Conservation (phyloP, 306 rosid genomes). For the Nissolia schottii region DNA sequence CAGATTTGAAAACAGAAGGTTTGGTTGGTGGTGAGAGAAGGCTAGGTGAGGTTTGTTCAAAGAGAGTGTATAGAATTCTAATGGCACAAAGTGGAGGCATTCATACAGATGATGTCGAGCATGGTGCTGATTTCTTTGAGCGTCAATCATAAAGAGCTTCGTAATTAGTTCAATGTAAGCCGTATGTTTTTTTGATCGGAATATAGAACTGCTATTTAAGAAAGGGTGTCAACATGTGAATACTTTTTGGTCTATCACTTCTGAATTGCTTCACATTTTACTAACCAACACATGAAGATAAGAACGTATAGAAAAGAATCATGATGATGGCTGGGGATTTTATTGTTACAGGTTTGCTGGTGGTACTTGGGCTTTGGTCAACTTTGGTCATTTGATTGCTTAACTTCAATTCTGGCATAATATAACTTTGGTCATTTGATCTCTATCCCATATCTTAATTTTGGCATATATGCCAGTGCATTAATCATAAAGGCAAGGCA, state of each 20-base stretch:
- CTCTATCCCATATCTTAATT: not conserved
- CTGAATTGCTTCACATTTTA: not conserved
- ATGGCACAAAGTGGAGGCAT: slow-evolving; percentile 72
- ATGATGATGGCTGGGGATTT: not conserved
- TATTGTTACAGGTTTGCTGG: not conserved
- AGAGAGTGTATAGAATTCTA: slow-evolving; percentile 79
- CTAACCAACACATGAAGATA: not conserved
- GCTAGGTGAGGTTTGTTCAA: slow-evolving; percentile 85
- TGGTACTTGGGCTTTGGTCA: not conserved
- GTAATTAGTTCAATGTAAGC: not conserved
- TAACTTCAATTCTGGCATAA: no score
- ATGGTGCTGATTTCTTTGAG: slow-evolving; percentile 81
- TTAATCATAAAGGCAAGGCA: no score
- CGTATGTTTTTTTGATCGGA: not conserved
- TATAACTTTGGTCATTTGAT: not conserved
- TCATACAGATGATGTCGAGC: slow-evolving; percentile 81
- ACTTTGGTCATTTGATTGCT: not conserved
- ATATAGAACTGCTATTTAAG: not conserved
- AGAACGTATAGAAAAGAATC: not conserved
- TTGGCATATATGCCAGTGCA: not conserved
- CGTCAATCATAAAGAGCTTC: slow-evolving; percentile 18
- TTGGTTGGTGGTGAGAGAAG: slow-evolving; percentile 73
- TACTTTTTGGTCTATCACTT: not conserved
- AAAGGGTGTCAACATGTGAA: slow-evolving; percentile 1
- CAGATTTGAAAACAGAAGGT: slow-evolving; percentile 70